Base-by-base conservation (phyloP, 345 rosid genomes). In the Schrenkiella parvula region DNA sequence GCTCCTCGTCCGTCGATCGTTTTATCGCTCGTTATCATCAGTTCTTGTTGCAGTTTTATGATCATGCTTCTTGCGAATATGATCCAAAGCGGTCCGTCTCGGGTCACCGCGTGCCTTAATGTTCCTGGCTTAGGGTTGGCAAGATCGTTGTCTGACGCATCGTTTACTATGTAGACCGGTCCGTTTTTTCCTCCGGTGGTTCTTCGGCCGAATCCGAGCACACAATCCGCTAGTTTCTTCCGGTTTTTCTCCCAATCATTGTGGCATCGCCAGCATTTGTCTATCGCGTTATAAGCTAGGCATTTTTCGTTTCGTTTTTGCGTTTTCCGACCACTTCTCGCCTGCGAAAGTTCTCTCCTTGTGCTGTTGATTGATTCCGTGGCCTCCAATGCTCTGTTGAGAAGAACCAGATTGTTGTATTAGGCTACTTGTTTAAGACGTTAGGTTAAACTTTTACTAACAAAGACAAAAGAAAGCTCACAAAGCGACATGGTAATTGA, bases 1-100 rank as follows among this genome's bases (percentile, higher is more conserved):
- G 81, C 89, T 18, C 98, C 96, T 17, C 97, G 79, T 2, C 72
- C 97, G n/a, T 90, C 97, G 25, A 93, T 90, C 4, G 98, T 93
- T 76, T 89, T 90, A 61, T 87, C 65, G 57, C 84, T 73, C 0
- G 69, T 23, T 35, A 93, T 22, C 18, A 87, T 64, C 8, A 93
- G 70, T 72, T 93, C 95, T 55, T 89, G 83, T 35, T 59, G 57
- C 19, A 90, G 81, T 64, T 55, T 85, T 43, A 93, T 93, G 54
- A 81, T 5, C 98, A 93, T 87, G 80, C 84, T 63, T 4, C 53
- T 64, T 6, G 80, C 83, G 31, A 93, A 93, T 38, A 77, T 78
- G 79, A 93, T 93, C 97, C 97, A 93, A 37, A 86, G 84, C 0
- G 98, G 96, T 68, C 70, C 80, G 11, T 79, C 74, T 60, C 85